Evolutionary conservation across 306 rosid species (phyloP).

Genomic region (Cicer yamashitae): DNA sequence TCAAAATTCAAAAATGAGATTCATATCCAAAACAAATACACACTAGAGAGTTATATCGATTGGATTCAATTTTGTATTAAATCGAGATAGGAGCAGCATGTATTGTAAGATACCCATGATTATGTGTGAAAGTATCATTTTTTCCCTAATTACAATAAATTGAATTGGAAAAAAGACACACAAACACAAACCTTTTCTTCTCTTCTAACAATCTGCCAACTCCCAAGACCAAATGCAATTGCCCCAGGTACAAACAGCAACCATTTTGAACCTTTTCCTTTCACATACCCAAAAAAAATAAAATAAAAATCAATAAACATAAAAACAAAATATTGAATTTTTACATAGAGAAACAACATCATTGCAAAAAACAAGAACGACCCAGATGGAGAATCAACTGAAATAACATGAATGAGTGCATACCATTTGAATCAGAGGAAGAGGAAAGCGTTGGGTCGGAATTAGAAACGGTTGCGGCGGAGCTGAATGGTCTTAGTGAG

Average conservation of each 20-base stretch:
- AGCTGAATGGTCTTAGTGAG: slow-evolving; percentile 44
- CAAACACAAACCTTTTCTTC: slow-evolving; percentile 70
- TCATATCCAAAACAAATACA: too few species aligned
- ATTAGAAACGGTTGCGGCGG: slow-evolving; percentile 54
- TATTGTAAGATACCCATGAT: too few species aligned
- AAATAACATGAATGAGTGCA: slow-evolving; percentile 1
- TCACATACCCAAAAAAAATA: slow-evolving; percentile 34
- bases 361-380: slow-evolving; percentile 29
- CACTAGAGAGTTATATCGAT: too few species aligned
- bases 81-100: too few species aligned
- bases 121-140: neutral
- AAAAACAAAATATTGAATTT: neutral
- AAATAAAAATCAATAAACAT: slow-evolving; percentile 21
- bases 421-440: slow-evolving; percentile 63
- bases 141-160: slow-evolving; percentile 1
- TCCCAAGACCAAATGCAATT: slow-evolving; percentile 92
- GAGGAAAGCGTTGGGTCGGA: slow-evolving; percentile 51
- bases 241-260: slow-evolving; percentile 90
- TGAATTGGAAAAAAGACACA: neutral
- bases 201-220: slow-evolving; percentile 94
- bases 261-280: slow-evolving; percentile 66
- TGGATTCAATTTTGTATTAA: too few species aligned
- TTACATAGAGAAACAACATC: slow-evolving; percentile 21
- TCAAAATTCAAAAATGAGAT: too few species aligned
- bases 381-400: slow-evolving; percentile 5